Base-by-base conservation (phyloP, 345 rosid genomes). In the Linum lewisii region DNA sequence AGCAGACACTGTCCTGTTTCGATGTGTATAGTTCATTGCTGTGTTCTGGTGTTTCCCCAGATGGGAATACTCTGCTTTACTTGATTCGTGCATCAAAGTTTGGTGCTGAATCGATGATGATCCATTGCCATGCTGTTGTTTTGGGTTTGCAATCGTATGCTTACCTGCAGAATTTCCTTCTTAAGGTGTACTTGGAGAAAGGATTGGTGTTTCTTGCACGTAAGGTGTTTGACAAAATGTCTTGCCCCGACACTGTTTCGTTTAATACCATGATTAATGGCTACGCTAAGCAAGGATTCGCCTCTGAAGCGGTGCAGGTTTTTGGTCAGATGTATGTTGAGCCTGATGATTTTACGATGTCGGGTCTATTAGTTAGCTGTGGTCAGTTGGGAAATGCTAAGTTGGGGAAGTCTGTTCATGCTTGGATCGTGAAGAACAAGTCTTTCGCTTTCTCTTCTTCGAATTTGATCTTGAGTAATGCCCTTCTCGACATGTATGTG, bases 111-210 rank as follows among this genome's bases (percentile, higher is more conserved):
- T 81, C 66, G 63, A 80, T 69, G 80, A 81, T 78, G 69, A 52
- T 83, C 16, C 85, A 83, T 60, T 72, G 81, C 19, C 88, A 83
- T 57, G 67, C 77, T 2, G 36, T 77, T 66, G 77, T 73, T 44
- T 68, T 66, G 16, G 80, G 80, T 23, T 67, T 68, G 62, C 34
- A 61, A 38, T 66, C 75, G 18, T 67, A 64, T 69, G 63, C 56
- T 36, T 76, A 83, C 62, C 7, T 67, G 34, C 65, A 60, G 29
- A 67, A 67, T 16, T 53, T 64, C 45, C 60, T 67, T 22, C 24
- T 54, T 0, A 60, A 60, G 55, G 20, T 55, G 13, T 61, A 67
- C 51, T 26, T 61, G 13, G 57, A 67, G 54, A 61, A 47, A 44
- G 61, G 61, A 47, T 50, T 61, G 23, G 2, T 13, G 18, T 23